phyloP scores from a whole-genome alignment of 345 rosid genomes.

The Populus euphratica region DNA sequence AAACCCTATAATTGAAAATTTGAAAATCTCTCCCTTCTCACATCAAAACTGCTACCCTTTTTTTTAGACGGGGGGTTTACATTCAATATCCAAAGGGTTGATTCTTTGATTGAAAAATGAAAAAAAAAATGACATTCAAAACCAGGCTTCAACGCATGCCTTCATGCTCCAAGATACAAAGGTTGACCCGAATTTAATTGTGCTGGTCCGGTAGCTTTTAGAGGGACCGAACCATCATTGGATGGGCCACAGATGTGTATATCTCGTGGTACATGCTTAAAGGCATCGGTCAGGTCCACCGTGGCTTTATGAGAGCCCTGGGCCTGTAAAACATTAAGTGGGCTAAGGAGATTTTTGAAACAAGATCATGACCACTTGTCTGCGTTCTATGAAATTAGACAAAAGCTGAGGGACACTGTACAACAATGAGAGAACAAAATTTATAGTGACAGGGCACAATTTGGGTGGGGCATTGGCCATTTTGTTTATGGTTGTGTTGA shows the following conservation, averaged over 20 bases:
- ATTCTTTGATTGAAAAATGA: too few species aligned
- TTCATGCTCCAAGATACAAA: background rate
- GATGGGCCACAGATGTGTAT: background rate
- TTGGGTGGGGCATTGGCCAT: slow-evolving; percentile 56
- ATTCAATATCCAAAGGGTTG: too few species aligned
- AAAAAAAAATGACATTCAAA: too few species aligned
- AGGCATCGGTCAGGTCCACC: background rate
- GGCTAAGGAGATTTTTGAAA: slow-evolving; percentile 29
- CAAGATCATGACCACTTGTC: slow-evolving; percentile 13
- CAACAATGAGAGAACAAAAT: slow-evolving; percentile 34
- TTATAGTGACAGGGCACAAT: slow-evolving; percentile 54
- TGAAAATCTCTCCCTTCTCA: too few species aligned
- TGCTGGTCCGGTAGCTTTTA: background rate
- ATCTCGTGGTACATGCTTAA: background rate
- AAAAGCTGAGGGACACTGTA: slow-evolving; percentile 26
- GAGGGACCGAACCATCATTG: background rate
- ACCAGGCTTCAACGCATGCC: background rate
- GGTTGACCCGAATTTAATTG: background rate
- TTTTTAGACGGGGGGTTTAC: too few species aligned
- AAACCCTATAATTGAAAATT: too few species aligned
- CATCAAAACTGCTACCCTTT: too few species aligned
- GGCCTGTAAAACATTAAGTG: slow-evolving; percentile 24
- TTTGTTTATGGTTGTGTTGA: slow-evolving; percentile 31
- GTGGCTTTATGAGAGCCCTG: background rate
- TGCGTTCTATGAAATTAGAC: slow-evolving; percentile 44